Evolutionary conservation across 108 stramenopile genomes (phyloP).

Genomic region (Fragilariopsis cylindrus): DNA sequence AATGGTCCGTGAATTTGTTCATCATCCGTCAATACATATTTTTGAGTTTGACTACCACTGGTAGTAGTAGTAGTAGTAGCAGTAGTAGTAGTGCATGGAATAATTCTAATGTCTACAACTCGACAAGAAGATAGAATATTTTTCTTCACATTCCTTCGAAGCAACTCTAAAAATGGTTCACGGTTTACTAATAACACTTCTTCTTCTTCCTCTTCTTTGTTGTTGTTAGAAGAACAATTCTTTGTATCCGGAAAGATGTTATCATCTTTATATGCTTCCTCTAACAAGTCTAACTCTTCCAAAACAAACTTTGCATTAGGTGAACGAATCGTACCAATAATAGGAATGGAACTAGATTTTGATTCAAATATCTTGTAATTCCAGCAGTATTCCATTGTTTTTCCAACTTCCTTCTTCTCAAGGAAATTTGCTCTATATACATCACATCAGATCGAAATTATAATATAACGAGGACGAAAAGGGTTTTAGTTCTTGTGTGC

Average conservation of each 20-base stretch:
- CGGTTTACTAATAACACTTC: not conserved
- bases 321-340: conserved; percentile 28
- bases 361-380: conserved; percentile 20
- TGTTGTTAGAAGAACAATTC: not conserved
- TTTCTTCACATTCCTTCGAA: not conserved
- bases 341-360: conserved; percentile 22
- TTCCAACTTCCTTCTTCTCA: not conserved
- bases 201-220: not conserved
- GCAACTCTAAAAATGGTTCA: conserved; percentile 15
- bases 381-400: not conserved
- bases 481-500: too few relatives aligned
- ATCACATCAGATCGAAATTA: too few relatives aligned
- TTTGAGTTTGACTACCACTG: too few relatives aligned
- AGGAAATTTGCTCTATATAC: too few relatives aligned
- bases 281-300: conserved; percentile 7
- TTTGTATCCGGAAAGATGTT: not conserved
- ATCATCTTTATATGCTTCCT: not conserved
- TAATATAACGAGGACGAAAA: too few relatives aligned
- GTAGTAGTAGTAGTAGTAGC: not conserved
- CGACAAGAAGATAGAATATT: not conserved
- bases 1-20: conserved; percentile 19
- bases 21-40: not conserved
- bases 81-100: not conserved
- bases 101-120: not conserved
- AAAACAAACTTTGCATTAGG: conserved; percentile 6